Percentiles rank a stretch among this genome's conserved stretches.
Conservation (phyloP, 495 filamentous ascomycete species). For the Hypoxylon lenormandii region DNA sequence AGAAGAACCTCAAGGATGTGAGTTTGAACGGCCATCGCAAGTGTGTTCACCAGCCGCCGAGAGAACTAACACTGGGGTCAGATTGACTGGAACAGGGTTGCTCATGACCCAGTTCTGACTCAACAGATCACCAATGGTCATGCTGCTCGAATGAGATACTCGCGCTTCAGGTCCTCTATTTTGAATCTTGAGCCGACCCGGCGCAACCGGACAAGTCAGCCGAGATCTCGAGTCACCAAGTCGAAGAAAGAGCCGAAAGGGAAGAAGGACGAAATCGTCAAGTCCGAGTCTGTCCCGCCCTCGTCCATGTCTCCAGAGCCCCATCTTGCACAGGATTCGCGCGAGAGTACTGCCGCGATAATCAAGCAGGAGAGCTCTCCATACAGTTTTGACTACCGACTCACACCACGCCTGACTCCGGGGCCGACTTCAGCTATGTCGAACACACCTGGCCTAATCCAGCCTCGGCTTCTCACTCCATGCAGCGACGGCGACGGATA, state of each 20-base stretch:
- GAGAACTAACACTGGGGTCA: slow-evolving; percentile 46
- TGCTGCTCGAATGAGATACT: slow-evolving; percentile 83
- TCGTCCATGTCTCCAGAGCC: slow-evolving; percentile 8
- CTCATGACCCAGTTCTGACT: slow-evolving; percentile 61
- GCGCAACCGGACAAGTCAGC: slow-evolving; percentile 54
- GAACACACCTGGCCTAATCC: slow-evolving; percentile 44
- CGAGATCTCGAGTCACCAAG: slow-evolving; percentile 55
- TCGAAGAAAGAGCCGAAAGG: slow-evolving; percentile 54
- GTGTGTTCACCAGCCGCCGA: background rate
- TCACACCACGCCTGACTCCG: slow-evolving; percentile 40
- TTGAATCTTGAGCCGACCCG: slow-evolving; percentile 57
- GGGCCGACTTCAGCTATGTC: slow-evolving; percentile 24
- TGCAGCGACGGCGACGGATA: slow-evolving; percentile 60
- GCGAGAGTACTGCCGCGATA: slow-evolving; percentile 35
- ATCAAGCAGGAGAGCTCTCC: slow-evolving; percentile 54
- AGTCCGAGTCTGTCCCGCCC: slow-evolving; percentile 36
- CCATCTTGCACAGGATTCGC: slow-evolving; percentile 17
- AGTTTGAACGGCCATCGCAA: slow-evolving; percentile 45
- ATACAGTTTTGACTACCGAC: slow-evolving; percentile 35
- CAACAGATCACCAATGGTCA: slow-evolving; percentile 81
- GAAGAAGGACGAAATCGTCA: slow-evolving; percentile 50
- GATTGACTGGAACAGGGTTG: slow-evolving; percentile 81
- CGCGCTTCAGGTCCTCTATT: slow-evolving; percentile 69
- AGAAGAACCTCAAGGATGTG: slow-evolving; percentile 78
- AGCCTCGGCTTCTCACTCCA: slow-evolving; percentile 57